These are phyloP conservation scores for Candida smagusa DNA, from an alignment of 1,139 yeast genomes.

Conservation along the genomic window DNA sequence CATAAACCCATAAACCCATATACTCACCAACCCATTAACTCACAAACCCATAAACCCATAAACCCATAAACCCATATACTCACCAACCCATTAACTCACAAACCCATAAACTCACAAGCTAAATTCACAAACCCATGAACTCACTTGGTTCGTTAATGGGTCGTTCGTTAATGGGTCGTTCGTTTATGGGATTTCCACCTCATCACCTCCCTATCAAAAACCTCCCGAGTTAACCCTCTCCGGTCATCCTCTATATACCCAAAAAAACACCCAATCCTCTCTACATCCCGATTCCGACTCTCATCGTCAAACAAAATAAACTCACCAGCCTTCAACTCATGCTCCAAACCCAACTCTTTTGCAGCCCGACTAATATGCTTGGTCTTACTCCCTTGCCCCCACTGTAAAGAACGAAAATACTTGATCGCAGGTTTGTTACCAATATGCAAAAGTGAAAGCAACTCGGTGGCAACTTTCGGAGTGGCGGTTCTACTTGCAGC, in stretches of 20 bases:
- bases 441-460: conserved; percentile 49
- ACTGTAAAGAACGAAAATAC: conserved; percentile 53
- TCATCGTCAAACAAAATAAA: conserved; percentile 73
- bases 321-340: conserved; percentile 45
- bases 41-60: neutral
- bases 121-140: too few species aligned
- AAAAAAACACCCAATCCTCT: conserved; percentile 57
- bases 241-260: conserved; percentile 45
- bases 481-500: conserved; percentile 70
- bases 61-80: neutral
- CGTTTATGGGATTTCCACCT: conserved; percentile 23
- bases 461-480: conserved; percentile 57
- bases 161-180: neutral
- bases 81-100: neutral
- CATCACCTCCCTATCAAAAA: conserved; percentile 44
- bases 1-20: neutral
- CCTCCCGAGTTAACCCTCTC: conserved; percentile 47
- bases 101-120: too few species aligned
- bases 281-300: conserved; percentile 61
- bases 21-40: neutral
- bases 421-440: conserved; percentile 44
- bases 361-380: conserved; percentile 53
- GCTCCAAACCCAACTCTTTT: conserved; percentile 30
- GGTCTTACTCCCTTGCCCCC: conserved; percentile 67
- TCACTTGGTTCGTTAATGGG: neutral